phyloP scores from a whole-genome alignment of 2,329 filamentous ascomycete species.

The Aspergillus quadrilineatus region DNA sequence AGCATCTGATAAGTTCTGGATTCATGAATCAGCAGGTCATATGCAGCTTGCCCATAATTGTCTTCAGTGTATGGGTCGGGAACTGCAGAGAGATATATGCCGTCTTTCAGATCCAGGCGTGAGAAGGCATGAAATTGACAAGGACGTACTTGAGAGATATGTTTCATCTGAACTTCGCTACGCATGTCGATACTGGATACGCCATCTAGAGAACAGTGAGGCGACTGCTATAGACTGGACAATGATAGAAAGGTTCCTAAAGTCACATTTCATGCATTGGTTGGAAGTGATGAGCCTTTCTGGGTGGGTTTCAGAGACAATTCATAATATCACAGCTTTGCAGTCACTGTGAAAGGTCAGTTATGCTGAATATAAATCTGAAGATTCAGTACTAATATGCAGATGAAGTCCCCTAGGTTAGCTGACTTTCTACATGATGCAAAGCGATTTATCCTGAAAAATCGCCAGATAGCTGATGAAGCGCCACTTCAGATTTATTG shows the following conservation, averaged over 20 bases:
- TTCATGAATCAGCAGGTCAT: no score
- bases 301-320: slow-evolving; percentile 11
- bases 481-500: slow-evolving; percentile 38
- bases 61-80: no score
- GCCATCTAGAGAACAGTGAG: no score
- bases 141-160: no score
- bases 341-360: slow-evolving; percentile 17
- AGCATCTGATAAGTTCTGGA: no score
- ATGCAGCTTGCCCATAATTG: no score
- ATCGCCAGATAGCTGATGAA: slow-evolving; percentile 26
- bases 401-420: background rate
- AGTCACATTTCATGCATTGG: slow-evolving; percentile 27
- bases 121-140: no score
- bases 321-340: background rate
- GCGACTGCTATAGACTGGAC: no score
- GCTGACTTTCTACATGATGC: slow-evolving; percentile 30
- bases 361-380: background rate
- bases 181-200: no score
- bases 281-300: slow-evolving; percentile 23
- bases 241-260: slow-evolving; percentile 12
- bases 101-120: no score
- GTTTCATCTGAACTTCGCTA: no score
- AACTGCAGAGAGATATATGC: no score
- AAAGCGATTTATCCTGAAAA: slow-evolving; percentile 30
- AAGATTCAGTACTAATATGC: background rate